Percentiles rank a stretch among this genome's conserved stretches.
Evolutionary conservation across 805 yeast genomes (phyloP).

Genomic region (Ogataea dorogensis): DNA sequence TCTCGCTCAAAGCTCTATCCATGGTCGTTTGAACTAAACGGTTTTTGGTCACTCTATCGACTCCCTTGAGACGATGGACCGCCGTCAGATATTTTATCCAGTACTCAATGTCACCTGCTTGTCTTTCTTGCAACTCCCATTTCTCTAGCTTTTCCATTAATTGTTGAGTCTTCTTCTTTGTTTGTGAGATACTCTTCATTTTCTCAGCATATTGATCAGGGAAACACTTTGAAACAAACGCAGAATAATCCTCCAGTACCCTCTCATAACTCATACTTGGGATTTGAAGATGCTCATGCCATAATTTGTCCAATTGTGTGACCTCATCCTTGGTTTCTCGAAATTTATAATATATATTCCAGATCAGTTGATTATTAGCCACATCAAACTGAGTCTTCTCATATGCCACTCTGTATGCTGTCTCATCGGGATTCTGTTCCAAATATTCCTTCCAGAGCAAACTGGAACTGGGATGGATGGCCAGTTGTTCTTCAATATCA

Average conservation of each 20-base stretch:
- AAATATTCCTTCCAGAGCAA: constrained; percentile 13
- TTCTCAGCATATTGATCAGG: constrained; percentile 33
- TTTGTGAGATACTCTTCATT: constrained; percentile 38
- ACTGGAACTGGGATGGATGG: constrained; percentile 9
- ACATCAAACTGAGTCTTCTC: constrained; percentile 14
- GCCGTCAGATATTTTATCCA: constrained; percentile 20
- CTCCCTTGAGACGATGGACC: constrained; percentile 9
- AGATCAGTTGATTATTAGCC: constrained; percentile 12
- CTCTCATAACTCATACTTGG: constrained; percentile 44
- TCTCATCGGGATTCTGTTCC: constrained; percentile 1
- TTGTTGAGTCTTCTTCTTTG: constrained; percentile 33
- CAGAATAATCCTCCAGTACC: constrained; percentile 40
- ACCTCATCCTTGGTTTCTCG: constrained; percentile 1
- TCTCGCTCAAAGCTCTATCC: constrained; percentile 30
- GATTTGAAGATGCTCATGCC: constrained; percentile 33
- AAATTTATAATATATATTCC: constrained; percentile 16
- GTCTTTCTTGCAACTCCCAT: constrained; percentile 31
- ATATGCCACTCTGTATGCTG: constrained; percentile 8
- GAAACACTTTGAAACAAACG: constrained; percentile 36
- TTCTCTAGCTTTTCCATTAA: constrained; percentile 35
- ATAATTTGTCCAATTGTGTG: constrained; percentile 22
- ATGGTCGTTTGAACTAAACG: constrained; percentile 27
- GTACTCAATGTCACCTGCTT: constrained; percentile 13
- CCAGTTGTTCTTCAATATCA: constrained; percentile 4
- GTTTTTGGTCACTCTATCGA: constrained; percentile 9